Evolutionary conservation across 2,329 filamentous ascomycete genomes (phyloP).

Genomic region (Plenodomus tracheiphilus): DNA sequence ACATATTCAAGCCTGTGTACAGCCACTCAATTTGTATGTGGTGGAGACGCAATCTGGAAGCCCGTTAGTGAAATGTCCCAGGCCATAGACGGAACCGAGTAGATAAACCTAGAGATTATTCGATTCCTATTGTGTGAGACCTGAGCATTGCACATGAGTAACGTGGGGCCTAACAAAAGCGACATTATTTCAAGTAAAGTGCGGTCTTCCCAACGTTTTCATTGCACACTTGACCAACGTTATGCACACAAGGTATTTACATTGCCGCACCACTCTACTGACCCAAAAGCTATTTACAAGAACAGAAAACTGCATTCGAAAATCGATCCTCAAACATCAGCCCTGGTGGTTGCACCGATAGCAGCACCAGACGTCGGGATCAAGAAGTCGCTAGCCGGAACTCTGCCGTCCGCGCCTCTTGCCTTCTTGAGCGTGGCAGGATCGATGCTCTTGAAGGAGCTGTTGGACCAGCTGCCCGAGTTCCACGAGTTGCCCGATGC

Average conservation of each 20-base stretch:
- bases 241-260: background rate
- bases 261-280: background rate
- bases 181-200: too few relatives aligned
- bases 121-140: too few relatives aligned
- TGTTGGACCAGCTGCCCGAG: slow-evolving; percentile 43
- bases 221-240: too few relatives aligned
- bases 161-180: too few relatives aligned
- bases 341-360: slow-evolving; percentile 46
- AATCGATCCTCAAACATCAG: slow-evolving; percentile 12
- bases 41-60: too few relatives aligned
- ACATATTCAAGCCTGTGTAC: too few relatives aligned
- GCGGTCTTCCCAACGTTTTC: too few relatives aligned
- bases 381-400: slow-evolving; percentile 49
- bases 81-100: too few relatives aligned
- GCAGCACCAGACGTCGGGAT: slow-evolving; percentile 42
- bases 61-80: too few relatives aligned
- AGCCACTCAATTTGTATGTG: too few relatives aligned
- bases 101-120: too few relatives aligned
- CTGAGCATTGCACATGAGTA: too few relatives aligned
- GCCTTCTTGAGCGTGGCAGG: slow-evolving; percentile 41
- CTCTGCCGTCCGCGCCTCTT: slow-evolving; percentile 44
- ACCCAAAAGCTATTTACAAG: background rate
- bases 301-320: background rate
- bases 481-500: slow-evolving; percentile 52
- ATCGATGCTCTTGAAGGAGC: slow-evolving; percentile 46